Conservation (phyloP, 73 alveolate genomes). For the Symbiodinium natans region DNA sequence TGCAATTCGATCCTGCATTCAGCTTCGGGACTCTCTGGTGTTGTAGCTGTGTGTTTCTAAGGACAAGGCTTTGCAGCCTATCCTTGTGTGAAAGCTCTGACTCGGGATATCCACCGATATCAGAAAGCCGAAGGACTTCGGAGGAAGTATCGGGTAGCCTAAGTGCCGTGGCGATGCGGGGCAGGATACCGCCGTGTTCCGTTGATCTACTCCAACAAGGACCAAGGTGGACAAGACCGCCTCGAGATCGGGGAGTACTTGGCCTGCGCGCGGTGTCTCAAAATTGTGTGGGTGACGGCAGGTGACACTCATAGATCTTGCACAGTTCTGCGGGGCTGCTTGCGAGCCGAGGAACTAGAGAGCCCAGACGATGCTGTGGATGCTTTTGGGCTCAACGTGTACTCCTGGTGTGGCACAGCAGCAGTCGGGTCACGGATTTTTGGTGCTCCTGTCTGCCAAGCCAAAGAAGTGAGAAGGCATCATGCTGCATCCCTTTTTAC, state of each 20-base stretch:
- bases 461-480: too few species aligned
- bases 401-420: background rate
- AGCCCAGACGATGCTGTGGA: slow-evolving; percentile 9
- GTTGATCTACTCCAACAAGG: slow-evolving; percentile 8
- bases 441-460: too few species aligned
- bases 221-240: background rate
- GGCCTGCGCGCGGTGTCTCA: background rate
- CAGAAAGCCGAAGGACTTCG: background rate
- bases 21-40: too few species aligned
- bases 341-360: background rate
- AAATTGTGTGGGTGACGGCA: too few species aligned
- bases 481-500: too few species aligned
- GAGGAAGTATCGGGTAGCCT: too few species aligned
- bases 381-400: slow-evolving; percentile 1
- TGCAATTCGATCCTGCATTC: too few species aligned
- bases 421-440: too few species aligned
- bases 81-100: background rate
- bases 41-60: too few species aligned
- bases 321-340: too few species aligned
- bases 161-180: too few species aligned
- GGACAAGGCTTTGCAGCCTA: background rate
- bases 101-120: background rate
- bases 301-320: too few species aligned
- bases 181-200: background rate
- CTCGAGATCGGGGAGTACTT: background rate